Base-by-base conservation (phyloP, 2,329 filamentous ascomycete species). In the Fusarium armeniacum region DNA sequence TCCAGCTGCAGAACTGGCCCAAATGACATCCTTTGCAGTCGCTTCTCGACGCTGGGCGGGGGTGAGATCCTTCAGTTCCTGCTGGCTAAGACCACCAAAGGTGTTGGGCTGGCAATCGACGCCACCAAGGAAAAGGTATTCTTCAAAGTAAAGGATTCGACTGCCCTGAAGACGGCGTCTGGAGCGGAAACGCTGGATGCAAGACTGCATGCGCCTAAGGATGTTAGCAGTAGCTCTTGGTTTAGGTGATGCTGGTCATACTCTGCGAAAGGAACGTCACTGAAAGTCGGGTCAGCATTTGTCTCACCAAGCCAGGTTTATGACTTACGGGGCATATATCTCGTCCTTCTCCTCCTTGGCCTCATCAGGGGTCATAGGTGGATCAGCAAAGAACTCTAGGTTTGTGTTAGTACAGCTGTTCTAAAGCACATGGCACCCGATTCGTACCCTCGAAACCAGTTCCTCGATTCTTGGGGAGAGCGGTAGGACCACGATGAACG, bases 121-220 rank as follows among this genome's bases (percentile, higher is more conserved):
- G 6, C 96, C 95, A 4, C 96, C 96, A 45, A 95, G 91, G 36
- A 88, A 85, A 60, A 98, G 87, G 76, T 96, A 97, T 69, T 92
- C 92, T 74, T 88, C 85, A 80, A 99, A 96, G 35, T 94, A 81
- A 20, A 85, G 82, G 6, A 83, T 78, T 26, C 89, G 89, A 6
- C 88, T 83, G 15, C 83, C 78, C 62, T 91, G 87, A 62, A 97
- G 86, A 69, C 92, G 94, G 33, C 94, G 91, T 47, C 90, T 91
- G 36, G 87, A 85, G 66, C 91, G 89, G 81, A 91, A 99, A 16
- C 93, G 91, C 70, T 94, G 90, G 57, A 98, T 91, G 47, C 93
- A 96, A 28, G 90, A 87, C 76, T 98, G 91, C 41, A 98, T 93
- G 47, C 96, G 93, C 58, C 91, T 92, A 11, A 1, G 24, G 20